Conservation (phyloP, 371 early-diverging fungal species). For the Mucor irregularis region DNA sequence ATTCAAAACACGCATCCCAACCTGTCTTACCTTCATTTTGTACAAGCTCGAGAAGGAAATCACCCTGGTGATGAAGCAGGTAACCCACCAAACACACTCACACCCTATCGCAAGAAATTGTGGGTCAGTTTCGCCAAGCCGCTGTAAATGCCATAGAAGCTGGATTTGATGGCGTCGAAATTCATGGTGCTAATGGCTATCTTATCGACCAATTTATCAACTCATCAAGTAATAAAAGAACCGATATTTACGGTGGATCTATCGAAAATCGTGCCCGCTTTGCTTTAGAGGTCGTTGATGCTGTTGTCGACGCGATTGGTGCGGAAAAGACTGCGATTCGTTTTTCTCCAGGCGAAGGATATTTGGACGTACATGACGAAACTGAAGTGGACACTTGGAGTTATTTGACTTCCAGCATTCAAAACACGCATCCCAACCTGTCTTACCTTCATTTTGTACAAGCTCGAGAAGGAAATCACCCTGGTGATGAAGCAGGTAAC, state of each 20-base stretch:
- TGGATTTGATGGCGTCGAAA: conserved; percentile 67
- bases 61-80: conserved; percentile 16
- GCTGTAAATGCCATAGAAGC: conserved; percentile 40
- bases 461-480: too few species aligned
- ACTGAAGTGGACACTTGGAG: conserved; percentile 29
- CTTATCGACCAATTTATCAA: conserved; percentile 59
- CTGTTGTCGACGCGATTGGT: conserved; percentile 42
- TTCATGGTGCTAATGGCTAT: conserved; percentile 73
- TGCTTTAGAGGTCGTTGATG: conserved; percentile 54
- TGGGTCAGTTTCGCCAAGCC: conserved; percentile 61
- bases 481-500: conserved; percentile 10
- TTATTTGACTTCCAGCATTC: conserved; percentile 17
- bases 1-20: conserved; percentile 17
- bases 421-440: conserved; percentile 18
- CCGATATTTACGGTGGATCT: conserved; percentile 66
- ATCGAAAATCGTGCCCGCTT: conserved; percentile 75
- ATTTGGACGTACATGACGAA: conserved; percentile 30
- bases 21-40: conserved; percentile 28
- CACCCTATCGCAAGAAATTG: conserved; percentile 35
- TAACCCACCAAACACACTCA: conserved; percentile 9
- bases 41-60: conserved; percentile 31
- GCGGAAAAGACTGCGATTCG: conserved; percentile 20
- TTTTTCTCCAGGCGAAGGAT: conserved; percentile 15
- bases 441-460: conserved; percentile 33
- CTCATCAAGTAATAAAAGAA: conserved; percentile 52